Evolutionary conservation across 176 grass and related monocot species (phyloP).

Genomic region (Carex scoparia): DNA sequence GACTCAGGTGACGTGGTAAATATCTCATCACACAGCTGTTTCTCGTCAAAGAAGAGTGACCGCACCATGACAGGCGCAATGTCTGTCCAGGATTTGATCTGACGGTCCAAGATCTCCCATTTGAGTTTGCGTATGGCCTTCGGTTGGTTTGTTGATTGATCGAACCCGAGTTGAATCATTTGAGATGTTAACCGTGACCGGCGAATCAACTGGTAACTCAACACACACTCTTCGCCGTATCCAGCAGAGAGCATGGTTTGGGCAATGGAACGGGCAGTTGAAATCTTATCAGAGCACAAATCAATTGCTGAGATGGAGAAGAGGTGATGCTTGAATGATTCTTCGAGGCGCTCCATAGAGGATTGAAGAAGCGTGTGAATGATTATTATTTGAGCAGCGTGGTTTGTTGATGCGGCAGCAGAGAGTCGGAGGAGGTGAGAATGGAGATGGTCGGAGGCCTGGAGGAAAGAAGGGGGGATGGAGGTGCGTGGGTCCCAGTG

Average conservation of each 20-base stretch:
- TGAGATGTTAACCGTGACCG: constrained; percentile 23
- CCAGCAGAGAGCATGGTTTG: constrained; percentile 58
- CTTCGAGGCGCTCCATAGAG: constrained; percentile 40
- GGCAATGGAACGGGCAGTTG: constrained; percentile 3
- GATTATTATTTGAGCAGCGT: constrained; percentile 17
- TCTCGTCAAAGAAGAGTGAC: constrained; percentile 35
- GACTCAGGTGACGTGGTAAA: constrained; percentile 24
- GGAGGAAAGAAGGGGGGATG: constrained; percentile 32
- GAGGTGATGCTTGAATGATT: constrained; percentile 37
- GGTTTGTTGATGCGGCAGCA: not conserved
- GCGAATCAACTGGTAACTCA: constrained; percentile 40
- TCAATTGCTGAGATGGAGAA: not conserved
- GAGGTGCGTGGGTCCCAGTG: constrained; percentile 37
- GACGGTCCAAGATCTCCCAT: constrained; percentile 39
- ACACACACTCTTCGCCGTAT: constrained; percentile 58
- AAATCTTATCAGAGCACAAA: not conserved
- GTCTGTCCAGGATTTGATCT: constrained; percentile 45
- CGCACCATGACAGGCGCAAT: constrained; percentile 20
- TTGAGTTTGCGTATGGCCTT: constrained; percentile 32
- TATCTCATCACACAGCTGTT: constrained; percentile 39
- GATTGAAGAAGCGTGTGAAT: constrained; percentile 51
- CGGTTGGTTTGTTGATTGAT: not conserved
- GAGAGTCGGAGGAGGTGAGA: constrained; percentile 46
- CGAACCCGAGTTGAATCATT: constrained; percentile 30
- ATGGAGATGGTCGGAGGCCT: constrained; percentile 47